These are phyloP conservation scores for Chaetomidium leptoderma DNA, from an alignment of 495 filamentous ascomycete species.

Conservation along the genomic window DNA sequence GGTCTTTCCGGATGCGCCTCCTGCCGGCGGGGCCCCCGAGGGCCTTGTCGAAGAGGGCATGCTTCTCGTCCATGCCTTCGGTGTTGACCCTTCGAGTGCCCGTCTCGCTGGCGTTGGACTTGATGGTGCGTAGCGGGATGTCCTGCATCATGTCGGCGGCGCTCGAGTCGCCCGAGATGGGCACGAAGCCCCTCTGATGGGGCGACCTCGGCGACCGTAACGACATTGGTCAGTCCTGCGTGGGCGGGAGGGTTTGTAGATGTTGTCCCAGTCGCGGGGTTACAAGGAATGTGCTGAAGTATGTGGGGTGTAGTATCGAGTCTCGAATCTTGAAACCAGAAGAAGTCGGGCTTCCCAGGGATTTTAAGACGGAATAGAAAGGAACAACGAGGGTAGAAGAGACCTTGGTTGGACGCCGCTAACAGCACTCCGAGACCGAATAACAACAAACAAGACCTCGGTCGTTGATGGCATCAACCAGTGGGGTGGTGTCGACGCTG, in stretches of 20 bases:
- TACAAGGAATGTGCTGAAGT: background rate
- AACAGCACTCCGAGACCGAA: background rate
- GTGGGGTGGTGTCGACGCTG: background rate
- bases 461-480: slow-evolving; percentile 14
- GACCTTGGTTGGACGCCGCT: background rate
- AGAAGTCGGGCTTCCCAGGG: slow-evolving; percentile 1
- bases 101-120: slow-evolving; percentile 46
- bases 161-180: slow-evolving; percentile 26
- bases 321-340: background rate
- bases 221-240: slow-evolving; percentile 22
- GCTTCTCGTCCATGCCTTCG: slow-evolving; percentile 30
- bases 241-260: background rate
- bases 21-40: slow-evolving; percentile 44
- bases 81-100: slow-evolving; percentile 45
- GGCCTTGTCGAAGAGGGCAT: slow-evolving; percentile 48
- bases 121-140: slow-evolving; percentile 51
- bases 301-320: too few relatives aligned
- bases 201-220: slow-evolving; percentile 31
- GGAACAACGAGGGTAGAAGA: background rate
- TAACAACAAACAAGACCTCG: background rate
- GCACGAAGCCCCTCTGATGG: slow-evolving; percentile 29
- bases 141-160: slow-evolving; percentile 38
- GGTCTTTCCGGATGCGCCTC: slow-evolving; percentile 50
- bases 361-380: background rate
- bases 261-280: background rate